Conservation (phyloP, 116 monocot genomes). For the Dioscorea cayenensis region DNA sequence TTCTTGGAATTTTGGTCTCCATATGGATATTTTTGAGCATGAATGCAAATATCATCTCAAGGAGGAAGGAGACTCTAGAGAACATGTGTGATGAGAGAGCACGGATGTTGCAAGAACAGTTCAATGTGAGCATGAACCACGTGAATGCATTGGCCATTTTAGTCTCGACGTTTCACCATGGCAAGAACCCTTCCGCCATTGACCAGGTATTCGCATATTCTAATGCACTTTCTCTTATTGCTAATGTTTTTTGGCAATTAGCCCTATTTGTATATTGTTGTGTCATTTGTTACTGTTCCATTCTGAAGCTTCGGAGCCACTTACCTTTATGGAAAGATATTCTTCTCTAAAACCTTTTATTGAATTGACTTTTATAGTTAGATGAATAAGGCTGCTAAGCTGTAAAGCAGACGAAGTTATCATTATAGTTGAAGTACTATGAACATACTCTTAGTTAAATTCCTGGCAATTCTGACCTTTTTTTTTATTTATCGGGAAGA, state of each 20-base stretch:
- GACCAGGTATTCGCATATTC: constrained; percentile 50
- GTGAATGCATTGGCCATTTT: constrained; percentile 85
- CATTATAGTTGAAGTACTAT: too few relatives aligned
- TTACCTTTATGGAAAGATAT: too few relatives aligned
- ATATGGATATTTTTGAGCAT: constrained; percentile 72
- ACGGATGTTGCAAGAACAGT: constrained; percentile 92
- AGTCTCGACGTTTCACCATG: constrained; percentile 88
- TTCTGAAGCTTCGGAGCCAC: too few relatives aligned
- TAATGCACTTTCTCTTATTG: background rate
- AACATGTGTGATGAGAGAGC: constrained; percentile 98
- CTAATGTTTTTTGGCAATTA: background rate
- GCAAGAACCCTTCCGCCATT: constrained; percentile 80
- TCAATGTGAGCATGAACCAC: constrained; percentile 98
- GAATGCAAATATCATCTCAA: constrained; percentile 49
- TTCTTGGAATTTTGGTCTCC: constrained; percentile 46
- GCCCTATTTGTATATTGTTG: too few relatives aligned
- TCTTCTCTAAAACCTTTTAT: too few relatives aligned
- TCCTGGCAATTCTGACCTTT: background rate
- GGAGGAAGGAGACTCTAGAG: constrained; percentile 66
- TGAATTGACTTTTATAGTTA: too few relatives aligned
- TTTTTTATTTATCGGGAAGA: constrained; percentile 29
- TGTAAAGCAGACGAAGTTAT: too few relatives aligned
- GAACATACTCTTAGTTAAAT: background rate
- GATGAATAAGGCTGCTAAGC: too few relatives aligned
- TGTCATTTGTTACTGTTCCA: background rate